Evolutionary conservation across 2,329 filamentous ascomycete genomes (phyloP).

Genomic region (Aspergillus sp.): DNA sequence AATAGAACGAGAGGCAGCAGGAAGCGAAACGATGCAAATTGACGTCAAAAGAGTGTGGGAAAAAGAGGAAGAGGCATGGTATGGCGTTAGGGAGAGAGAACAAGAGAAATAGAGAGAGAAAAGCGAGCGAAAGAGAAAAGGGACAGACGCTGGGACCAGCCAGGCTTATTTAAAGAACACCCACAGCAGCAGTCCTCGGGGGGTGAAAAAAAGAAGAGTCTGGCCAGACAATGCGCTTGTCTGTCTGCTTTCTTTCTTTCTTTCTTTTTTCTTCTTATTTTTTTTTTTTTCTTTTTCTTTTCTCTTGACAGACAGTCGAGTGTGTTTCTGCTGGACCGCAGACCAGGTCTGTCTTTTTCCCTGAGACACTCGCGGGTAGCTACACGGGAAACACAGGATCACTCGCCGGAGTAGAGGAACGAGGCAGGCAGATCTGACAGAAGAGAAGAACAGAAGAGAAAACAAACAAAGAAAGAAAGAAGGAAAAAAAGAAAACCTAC

Average conservation of each 20-base stretch:
- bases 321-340: too few species aligned
- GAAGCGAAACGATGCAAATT: background rate
- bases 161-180: too few species aligned
- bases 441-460: background rate
- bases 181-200: too few species aligned
- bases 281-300: too few species aligned
- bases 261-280: slow-evolving; percentile 10
- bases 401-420: background rate
- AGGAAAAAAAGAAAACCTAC: background rate
- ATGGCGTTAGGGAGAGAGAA: slow-evolving; percentile 1
- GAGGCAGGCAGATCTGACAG: background rate
- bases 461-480: background rate
- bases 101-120: slow-evolving; percentile 2
- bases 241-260: slow-evolving; percentile 2
- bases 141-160: background rate
- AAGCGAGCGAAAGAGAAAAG: slow-evolving; percentile 2
- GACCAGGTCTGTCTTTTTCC: too few species aligned
- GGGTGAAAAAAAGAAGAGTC: background rate
- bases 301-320: too few species aligned
- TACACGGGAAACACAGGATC: too few species aligned
- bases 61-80: slow-evolving; percentile 1
- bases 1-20: background rate
- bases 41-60: background rate
- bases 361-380: too few species aligned
- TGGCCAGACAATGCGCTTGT: background rate